A percentile compares a stretch with the other conserved stretches of the same genome.
Evolutionary conservation across 129 eudicot genomes (phyloP).

Genomic region (Flaveria linearis): DNA sequence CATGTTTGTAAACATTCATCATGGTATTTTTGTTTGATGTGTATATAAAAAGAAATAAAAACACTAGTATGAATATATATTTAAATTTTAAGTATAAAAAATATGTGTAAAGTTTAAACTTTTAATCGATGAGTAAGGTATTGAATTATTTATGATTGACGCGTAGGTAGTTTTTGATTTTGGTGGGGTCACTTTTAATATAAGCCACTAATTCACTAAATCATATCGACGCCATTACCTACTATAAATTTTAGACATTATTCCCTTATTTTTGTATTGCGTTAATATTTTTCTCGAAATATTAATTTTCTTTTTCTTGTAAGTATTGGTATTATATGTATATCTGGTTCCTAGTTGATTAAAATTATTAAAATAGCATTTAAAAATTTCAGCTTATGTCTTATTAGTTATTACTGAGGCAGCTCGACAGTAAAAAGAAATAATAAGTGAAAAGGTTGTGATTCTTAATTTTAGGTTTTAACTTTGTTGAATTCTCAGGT

Average conservation of each 20-base stretch:
- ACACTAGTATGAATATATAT: not conserved
- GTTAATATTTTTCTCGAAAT: no score
- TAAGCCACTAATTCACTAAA: constrained; percentile 52
- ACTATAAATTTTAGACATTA: constrained; percentile 10
- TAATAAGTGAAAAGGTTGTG: no score
- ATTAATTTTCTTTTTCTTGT: no score
- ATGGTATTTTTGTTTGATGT: not conserved
- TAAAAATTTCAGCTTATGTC: no score
- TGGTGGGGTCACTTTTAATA: constrained; percentile 49
- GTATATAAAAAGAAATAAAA: not conserved
- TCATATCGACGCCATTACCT: constrained; percentile 11
- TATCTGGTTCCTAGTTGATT: no score
- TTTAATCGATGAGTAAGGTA: not conserved
- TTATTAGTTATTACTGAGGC: no score
- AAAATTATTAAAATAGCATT: no score
- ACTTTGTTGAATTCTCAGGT: no score
- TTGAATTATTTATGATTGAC: not conserved
- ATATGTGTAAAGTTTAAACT: not conserved
- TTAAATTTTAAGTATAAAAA: not conserved
- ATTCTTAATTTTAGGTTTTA: no score
- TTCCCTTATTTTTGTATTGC: not conserved
- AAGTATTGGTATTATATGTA: no score
- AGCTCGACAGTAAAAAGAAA: no score
- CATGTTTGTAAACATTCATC: constrained; percentile 20
- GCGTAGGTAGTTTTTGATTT: constrained; percentile 21